These are phyloP conservation scores for Salmacisia buchloeana DNA, from an alignment of 1,284 basidiomycete genomes.

Conservation along the genomic window DNA sequence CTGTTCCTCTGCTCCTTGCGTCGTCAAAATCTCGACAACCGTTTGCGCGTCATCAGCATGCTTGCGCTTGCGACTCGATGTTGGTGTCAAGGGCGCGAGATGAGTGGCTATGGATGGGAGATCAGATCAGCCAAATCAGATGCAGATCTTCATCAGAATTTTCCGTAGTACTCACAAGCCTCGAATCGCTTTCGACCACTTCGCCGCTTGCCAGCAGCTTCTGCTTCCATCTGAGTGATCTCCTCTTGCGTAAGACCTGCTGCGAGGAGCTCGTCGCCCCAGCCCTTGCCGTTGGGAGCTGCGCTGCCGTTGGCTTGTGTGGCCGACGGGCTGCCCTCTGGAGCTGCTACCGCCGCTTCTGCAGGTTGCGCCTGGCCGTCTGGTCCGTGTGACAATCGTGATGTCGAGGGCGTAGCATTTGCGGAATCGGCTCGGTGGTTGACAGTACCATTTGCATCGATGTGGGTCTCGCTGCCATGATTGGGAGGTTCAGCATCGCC, in stretches of 20 bases:
- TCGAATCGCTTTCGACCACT: background rate
- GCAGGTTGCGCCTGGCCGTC: background rate
- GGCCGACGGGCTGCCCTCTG: background rate
- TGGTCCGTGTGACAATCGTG: too few species aligned
- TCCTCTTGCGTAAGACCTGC: slow-evolving; percentile 7
- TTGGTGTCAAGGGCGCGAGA: background rate
- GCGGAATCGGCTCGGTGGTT: too few species aligned
- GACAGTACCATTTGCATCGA: too few species aligned
- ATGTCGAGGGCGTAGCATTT: too few species aligned
- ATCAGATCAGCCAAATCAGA: background rate
- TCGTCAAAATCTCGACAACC: slow-evolving; percentile 6
- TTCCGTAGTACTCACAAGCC: background rate
- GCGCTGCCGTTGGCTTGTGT: too few species aligned
- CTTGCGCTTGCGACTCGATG: slow-evolving; percentile 5
- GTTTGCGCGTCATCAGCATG: background rate
- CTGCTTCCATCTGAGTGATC: slow-evolving; percentile 10
- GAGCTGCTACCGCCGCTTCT: background rate
- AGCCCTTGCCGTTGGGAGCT: background rate
- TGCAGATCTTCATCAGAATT: background rate
- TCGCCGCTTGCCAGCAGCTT: slow-evolving; percentile 5
- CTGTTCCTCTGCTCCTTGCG: slow-evolving; percentile 13
- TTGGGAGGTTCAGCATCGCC: too few species aligned
- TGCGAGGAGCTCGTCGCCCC: slow-evolving; percentile 8
- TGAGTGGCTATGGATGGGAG: background rate
- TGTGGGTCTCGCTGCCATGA: too few species aligned